Evolutionary conservation across 805 yeast species (phyloP).

Genomic region (Yarrowia sp.): DNA sequence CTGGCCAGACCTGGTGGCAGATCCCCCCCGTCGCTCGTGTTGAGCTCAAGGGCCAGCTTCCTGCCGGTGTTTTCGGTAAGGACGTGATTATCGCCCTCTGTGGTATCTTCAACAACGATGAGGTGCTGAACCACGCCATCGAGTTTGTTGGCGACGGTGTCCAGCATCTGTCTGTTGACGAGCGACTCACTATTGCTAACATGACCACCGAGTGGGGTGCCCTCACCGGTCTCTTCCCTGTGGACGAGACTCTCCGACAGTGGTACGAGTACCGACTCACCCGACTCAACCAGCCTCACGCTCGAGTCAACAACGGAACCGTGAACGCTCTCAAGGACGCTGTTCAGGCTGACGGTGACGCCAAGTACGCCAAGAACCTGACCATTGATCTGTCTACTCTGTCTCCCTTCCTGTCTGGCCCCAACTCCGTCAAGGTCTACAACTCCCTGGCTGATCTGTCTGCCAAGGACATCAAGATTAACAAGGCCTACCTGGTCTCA

Average conservation of each 20-base stretch:
- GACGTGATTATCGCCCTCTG: slow-evolving; percentile 96
- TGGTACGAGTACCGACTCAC: slow-evolving; percentile 71
- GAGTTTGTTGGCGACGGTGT: slow-evolving; percentile 88
- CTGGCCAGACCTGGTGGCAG: slow-evolving; percentile 99
- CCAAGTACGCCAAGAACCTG: slow-evolving; percentile 84
- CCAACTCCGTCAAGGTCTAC: slow-evolving; percentile 93
- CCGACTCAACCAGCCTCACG: slow-evolving; percentile 67
- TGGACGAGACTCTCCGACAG: slow-evolving; percentile 70
- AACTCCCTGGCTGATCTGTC: slow-evolving; percentile 75
- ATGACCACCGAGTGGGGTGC: slow-evolving; percentile 99
- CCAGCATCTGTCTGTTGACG: slow-evolving; percentile 67
- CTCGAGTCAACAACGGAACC: slow-evolving; percentile 69
- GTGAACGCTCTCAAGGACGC: slow-evolving; percentile 53
- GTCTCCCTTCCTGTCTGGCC: slow-evolving; percentile 91
- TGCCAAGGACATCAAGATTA: slow-evolving; percentile 66
- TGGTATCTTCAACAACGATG: slow-evolving; percentile 87
- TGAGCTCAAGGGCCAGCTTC: slow-evolving; percentile 76
- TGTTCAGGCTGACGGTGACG: slow-evolving; percentile 65
- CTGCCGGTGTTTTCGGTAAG: slow-evolving; percentile 88
- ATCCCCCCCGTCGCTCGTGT: slow-evolving; percentile 98
- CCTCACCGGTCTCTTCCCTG: slow-evolving; percentile 94
- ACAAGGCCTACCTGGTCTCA: slow-evolving; percentile 96
- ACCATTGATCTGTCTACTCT: slow-evolving; percentile 75
- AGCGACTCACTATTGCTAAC: slow-evolving; percentile 88
- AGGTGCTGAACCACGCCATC: slow-evolving; percentile 89